Evolutionary conservation across 192 early-diverging fungal species (phyloP), one percentile per base, ranked within the genome.

Genomic region (Spinellus fusiger): DNA sequence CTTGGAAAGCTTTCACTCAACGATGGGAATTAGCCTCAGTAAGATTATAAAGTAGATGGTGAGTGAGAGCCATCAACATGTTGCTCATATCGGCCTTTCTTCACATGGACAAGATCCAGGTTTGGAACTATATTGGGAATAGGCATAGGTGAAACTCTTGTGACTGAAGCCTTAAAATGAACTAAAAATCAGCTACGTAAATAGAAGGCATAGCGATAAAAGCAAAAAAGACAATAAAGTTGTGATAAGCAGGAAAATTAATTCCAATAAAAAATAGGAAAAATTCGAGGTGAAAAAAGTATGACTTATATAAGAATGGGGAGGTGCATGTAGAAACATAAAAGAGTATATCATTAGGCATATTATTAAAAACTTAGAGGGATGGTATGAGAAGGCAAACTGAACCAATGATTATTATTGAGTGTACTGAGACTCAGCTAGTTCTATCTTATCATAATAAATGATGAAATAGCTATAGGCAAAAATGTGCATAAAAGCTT

Each of bases 31-130:
- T 52, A 67, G 46, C 54, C 20, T 28, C 57, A 35, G 33, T 27
- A n/a, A 38, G 40, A 26, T 33, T 37, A 12, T 55, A 40, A 15
- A 33, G 33, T 10, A 68, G 31, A 38, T 68, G 60, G 25, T 68
- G 66, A 16, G 38, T 68, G 66, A n/a, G 58, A 51, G 5, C 66
- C 59, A 12, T 68, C 54, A 4, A 55, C 47, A 38, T 54, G 54
- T 5, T 56, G 2, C 33, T 56, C 51, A 33, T 62, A 68, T 13
- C 66, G 66, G 3, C 40, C n/a, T 31, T 37, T 56, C 8, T 56
- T 44, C 13, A 13, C 5, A 37, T 37, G 35, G 40, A 18, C 1
- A 12, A 2, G 13, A n/a, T 44, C 40, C 15, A 44, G 40, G 13
- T 44, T 44, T n/a, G 15, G 40, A 44, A 18, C 18, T 3, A 44